Conservation (phyloP, 768 basidiomycete species). For the Podaxis mareebaensis region DNA sequence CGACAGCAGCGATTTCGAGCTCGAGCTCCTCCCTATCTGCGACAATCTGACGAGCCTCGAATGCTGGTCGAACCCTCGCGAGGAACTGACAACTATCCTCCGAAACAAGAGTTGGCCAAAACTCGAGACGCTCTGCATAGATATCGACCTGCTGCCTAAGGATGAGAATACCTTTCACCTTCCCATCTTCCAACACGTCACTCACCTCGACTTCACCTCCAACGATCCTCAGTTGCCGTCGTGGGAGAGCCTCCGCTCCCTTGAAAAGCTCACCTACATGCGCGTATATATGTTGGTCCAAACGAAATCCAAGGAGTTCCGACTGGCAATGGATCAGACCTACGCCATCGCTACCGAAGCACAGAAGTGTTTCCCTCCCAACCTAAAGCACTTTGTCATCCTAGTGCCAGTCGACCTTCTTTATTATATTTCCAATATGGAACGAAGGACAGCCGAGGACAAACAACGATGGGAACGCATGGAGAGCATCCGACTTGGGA, state of each 20-base stretch:
- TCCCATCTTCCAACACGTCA: conserved; percentile 9
- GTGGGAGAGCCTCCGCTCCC: conserved; percentile 2
- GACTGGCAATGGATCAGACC: not conserved
- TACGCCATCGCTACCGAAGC: not conserved
- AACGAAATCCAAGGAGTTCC: not conserved
- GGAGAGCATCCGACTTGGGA: not conserved
- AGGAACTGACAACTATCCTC: conserved; percentile 2
- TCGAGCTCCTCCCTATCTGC: conserved; percentile 4
- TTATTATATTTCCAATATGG: not conserved
- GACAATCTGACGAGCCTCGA: conserved; percentile 8
- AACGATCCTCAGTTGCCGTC: conserved; percentile 6
- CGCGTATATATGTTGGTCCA: conserved; percentile 1
- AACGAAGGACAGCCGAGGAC: not conserved
- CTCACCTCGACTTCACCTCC: conserved; percentile 7
- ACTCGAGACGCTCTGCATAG: not conserved
- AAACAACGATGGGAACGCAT: not conserved
- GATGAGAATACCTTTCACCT: conserved; percentile 13
- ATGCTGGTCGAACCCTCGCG: conserved; percentile 3
- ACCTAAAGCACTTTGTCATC: not conserved
- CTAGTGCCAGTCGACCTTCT: not conserved
- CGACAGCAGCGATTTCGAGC: conserved; percentile 3
- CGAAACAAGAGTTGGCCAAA: conserved; percentile 2
- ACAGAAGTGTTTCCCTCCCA: not conserved
- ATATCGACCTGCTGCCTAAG: conserved; percentile 4
- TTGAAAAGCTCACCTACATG: not conserved